Percentiles rank a stretch among this genome's conserved stretches.
phyloP scores from a whole-genome alignment of 1,284 basidiomycete genomes.

The Pseudozyma hubeiensis region DNA sequence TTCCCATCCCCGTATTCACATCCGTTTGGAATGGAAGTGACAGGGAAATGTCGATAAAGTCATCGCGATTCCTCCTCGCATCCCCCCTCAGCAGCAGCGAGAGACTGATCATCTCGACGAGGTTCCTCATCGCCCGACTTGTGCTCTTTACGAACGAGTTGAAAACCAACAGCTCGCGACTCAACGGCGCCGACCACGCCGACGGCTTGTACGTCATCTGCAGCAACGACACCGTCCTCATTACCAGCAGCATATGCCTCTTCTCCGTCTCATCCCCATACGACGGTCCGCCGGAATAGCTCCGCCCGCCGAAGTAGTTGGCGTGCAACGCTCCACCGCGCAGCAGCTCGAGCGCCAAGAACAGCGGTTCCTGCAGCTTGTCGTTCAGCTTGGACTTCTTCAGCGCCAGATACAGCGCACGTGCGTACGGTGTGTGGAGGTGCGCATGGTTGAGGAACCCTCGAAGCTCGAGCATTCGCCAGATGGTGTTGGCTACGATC shows the following conservation, averaged over 20 bases:
- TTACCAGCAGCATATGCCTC: constrained; percentile 91
- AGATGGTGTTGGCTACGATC: constrained; percentile 95
- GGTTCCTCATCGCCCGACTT: constrained; percentile 85
- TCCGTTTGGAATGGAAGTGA: constrained; percentile 82
- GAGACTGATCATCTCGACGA: constrained; percentile 89
- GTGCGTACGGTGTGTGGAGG: constrained; percentile 83
- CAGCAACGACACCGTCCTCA: constrained; percentile 93
- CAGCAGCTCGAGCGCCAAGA: constrained; percentile 85
- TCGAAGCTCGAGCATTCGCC: constrained; percentile 95
- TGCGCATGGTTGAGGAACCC: constrained; percentile 91
- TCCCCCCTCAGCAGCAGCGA: constrained; percentile 92
- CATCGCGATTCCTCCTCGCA: constrained; percentile 85
- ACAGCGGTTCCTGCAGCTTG: constrained; percentile 97
- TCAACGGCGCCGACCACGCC: constrained; percentile 82
- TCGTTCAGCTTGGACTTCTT: constrained; percentile 86
- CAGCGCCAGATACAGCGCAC: constrained; percentile 87
- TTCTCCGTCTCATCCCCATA: constrained; percentile 75
- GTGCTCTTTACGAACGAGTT: constrained; percentile 94
- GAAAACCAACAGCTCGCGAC: constrained; percentile 95
- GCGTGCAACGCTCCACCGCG: constrained; percentile 95
- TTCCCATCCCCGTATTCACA: constrained; percentile 96
- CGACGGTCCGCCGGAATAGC: constrained; percentile 92
- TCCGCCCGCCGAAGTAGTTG: constrained; percentile 85
- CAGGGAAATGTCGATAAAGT: constrained; percentile 89
- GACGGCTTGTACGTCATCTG: constrained; percentile 84